Evolutionary conservation across 2,329 filamentous ascomycete genomes (phyloP), one percentile per base, ranked within the genome.

Genomic region (Ophiosphaerella narmari): DNA sequence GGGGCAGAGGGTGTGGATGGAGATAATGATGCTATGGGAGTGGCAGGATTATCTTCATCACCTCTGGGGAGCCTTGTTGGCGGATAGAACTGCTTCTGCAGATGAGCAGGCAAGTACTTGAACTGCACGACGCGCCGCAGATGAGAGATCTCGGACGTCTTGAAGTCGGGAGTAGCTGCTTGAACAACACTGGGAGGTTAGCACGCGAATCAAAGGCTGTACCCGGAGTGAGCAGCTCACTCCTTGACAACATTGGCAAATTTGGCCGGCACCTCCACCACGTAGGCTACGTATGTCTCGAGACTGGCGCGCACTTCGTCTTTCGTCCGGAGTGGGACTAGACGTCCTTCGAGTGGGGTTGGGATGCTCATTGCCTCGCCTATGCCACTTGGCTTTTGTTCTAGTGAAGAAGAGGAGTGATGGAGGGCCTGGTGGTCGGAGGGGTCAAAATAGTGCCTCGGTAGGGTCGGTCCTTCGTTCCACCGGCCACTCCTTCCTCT

Each of bases 51-150:
- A 59, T 70, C 67, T 46, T 65, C 62, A 59, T 64, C 62, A 70
- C 65, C 67, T 68, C 64, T 68, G 36, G 66, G 66, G 36, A 68
- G 66, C 59, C 62, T 63, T 29, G 63, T 53, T 24, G 63, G 66
- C 57, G 66, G 63, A 39, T 62, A 62, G 61, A 66, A 72, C 44
- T 63, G 58, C 60, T 63, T 65, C 60, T 68, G 68, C 54, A 89
- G 78, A 60, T 87, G 85, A 23, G 80, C 75, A 8, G 88, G 87
- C 7, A 92, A 78, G 64, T 88, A 86, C 45, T 78, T 77, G 39
- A 82, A 83, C 72, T 91, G 91, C 50, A 86, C 88, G 70, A 90
- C 90, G 70, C 89, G 83, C 56, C 89, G 87, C 48, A 93, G 79
- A 75, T 93, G 78, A 50, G 77, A 76, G 41, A 80, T 70, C 60